Percentiles rank a stretch among this genome's conserved stretches.
Evolutionary conservation across 495 filamentous ascomycete genomes (phyloP).

Genomic region (Trypethelium eluteriae): DNA sequence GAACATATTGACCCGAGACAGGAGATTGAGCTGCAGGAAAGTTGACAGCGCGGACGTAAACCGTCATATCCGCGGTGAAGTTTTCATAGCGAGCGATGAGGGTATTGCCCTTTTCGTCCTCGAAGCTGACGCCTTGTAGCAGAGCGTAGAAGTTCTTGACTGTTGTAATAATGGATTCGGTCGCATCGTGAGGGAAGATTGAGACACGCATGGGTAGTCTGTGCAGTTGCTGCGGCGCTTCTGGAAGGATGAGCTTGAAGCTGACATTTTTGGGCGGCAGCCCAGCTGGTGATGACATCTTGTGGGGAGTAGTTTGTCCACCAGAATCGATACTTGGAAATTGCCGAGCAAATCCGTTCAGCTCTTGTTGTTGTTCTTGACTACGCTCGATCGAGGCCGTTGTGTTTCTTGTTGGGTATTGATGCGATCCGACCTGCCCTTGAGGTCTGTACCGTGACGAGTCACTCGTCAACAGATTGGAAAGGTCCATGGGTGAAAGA

Average conservation of each 20-base stretch:
- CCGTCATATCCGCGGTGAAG: slow-evolving; percentile 76
- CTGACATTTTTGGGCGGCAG: slow-evolving; percentile 65
- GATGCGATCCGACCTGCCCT: slow-evolving; percentile 28
- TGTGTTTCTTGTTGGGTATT: slow-evolving; percentile 32
- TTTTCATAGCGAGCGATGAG: slow-evolving; percentile 95
- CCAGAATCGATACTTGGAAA: not conserved
- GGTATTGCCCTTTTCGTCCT: slow-evolving; percentile 75
- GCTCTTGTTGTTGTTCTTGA: not conserved
- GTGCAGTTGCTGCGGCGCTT: slow-evolving; percentile 63
- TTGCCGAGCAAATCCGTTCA: not conserved
- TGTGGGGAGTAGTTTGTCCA: slow-evolving; percentile 29
- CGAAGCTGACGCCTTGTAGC: slow-evolving; percentile 83
- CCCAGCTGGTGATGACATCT: slow-evolving; percentile 42
- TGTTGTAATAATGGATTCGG: slow-evolving; percentile 89
- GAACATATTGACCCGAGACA: slow-evolving; percentile 17
- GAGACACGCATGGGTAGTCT: slow-evolving; percentile 84
- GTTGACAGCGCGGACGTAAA: slow-evolving; percentile 76
- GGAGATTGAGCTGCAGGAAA: slow-evolving; percentile 37
- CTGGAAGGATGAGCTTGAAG: slow-evolving; percentile 75
- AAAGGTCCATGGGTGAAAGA: slow-evolving; percentile 36
- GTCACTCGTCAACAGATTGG: slow-evolving; percentile 38
- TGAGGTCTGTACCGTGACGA: slow-evolving; percentile 17
- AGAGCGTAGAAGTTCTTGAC: slow-evolving; percentile 97
- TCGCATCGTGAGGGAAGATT: slow-evolving; percentile 87
- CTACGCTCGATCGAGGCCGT: not conserved